phyloP scores from a whole-genome alignment of 306 rosid genomes.

The Arachis hypogaea region DNA sequence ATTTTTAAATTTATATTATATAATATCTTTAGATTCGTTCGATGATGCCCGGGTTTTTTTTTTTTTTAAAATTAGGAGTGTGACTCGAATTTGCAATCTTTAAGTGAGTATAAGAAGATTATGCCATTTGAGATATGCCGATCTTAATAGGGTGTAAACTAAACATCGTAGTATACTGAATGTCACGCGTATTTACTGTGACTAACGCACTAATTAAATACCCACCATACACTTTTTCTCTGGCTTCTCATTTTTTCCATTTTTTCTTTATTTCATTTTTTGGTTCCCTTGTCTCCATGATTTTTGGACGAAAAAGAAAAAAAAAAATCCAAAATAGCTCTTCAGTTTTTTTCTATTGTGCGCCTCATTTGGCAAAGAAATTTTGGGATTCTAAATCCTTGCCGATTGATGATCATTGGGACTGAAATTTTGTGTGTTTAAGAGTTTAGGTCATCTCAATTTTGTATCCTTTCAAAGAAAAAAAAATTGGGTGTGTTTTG shows the following conservation, averaged over 20 bases:
- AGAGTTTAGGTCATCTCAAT: slow-evolving; percentile 9
- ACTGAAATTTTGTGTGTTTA: neutral
- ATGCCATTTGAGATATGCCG: no score
- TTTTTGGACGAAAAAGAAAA: neutral
- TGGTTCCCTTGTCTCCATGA: slow-evolving; percentile 2
- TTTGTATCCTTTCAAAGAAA: slow-evolving; percentile 5
- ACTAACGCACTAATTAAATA: neutral
- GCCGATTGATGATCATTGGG: neutral
- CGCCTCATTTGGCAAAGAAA: neutral
- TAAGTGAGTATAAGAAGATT: no score
- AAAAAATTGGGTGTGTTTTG: no score
- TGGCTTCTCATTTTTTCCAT: neutral
- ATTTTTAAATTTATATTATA: no score
- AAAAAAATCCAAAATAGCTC: slow-evolving; percentile 18
- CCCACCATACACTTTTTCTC: neutral
- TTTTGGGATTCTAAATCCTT: slow-evolving; percentile 16
- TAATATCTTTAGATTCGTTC: no score
- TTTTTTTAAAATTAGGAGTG: no score
- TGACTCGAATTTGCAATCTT: no score
- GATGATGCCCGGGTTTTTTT: no score
- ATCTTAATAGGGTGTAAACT: no score
- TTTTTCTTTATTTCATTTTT: neutral
- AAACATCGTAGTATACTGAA: no score
- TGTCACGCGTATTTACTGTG: neutral
- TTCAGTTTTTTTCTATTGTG: neutral